Conservation (phyloP, 768 basidiomycete species). For the Phallus indusiatus region DNA sequence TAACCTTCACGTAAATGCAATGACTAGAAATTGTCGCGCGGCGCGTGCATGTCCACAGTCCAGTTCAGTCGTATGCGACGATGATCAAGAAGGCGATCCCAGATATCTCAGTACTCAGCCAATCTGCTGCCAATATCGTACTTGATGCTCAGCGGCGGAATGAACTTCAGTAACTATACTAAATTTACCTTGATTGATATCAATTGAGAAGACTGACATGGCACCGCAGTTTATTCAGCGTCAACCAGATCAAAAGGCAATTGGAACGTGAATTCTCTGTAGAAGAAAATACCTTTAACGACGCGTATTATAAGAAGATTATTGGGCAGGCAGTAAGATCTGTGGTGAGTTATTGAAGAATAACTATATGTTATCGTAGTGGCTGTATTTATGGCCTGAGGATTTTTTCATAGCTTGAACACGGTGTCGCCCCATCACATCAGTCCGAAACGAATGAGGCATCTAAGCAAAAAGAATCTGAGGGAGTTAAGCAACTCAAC, state of each 20-base stretch:
- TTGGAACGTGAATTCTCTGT: conserved; percentile 39
- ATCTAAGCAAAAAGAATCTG: background rate
- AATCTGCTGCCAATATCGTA: conserved; percentile 25
- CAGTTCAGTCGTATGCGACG: background rate
- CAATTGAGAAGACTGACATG: background rate
- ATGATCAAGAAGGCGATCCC: background rate
- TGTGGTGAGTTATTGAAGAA: conserved; percentile 24
- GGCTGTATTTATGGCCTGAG: background rate
- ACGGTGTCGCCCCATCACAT: too few relatives aligned
- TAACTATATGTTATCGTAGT: conserved; percentile 1
- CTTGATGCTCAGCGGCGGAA: conserved; percentile 18
- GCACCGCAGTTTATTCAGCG: conserved; percentile 32
- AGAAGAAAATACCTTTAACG: conserved; percentile 34
- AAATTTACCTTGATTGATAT: background rate
- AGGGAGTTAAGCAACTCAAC: background rate
- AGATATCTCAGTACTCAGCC: conserved; percentile 23
- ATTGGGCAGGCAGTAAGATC: conserved; percentile 35
- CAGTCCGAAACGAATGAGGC: too few relatives aligned
- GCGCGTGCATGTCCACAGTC: too few relatives aligned
- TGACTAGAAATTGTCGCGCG: too few relatives aligned
- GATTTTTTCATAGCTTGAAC: too few relatives aligned
- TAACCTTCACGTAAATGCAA: background rate
- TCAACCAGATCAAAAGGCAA: conserved; percentile 39
- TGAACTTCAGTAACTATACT: conserved; percentile 20
- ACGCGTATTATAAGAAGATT: conserved; percentile 33